Base-by-base conservation (phyloP, 106 monocot genomes). In the Dioscorea alata region DNA sequence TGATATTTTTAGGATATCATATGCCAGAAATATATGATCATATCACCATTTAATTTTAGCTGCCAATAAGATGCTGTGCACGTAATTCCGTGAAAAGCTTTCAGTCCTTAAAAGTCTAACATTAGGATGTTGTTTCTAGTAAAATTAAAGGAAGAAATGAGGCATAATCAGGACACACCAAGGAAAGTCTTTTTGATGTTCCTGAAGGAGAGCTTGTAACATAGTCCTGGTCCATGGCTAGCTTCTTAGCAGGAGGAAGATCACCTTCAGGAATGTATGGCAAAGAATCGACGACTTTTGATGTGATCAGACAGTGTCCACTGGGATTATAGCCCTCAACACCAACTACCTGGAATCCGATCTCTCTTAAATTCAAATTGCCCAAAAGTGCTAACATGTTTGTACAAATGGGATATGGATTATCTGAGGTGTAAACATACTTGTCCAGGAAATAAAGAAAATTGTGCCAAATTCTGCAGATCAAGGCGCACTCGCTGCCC, bases 261-360 rank as follows among this genome's bases (percentile, higher is more conserved):
- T 48, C 63, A 49, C 28, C 50, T 63, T 79, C 75, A 59, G 59
- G 17, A 34, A 52, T 59, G 7, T 64, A 28, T 33, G 90, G 90
- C 75, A 90, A 60, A 69, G 69, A 81, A 77, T 99, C 90, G 65
- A 85, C 23, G 59, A 99, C 74, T 56, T 88, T 84, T 77, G 99
- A 85, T 74, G 84, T 87, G 76, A 93, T 75, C 14, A 99, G 84
- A 83, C 83, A 86, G 35, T 99, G 99, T 51, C 99, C 99, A 83
- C 99, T 99, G n/a, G 93, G 99, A 88, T 99, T 99, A 69, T 83
- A 68, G 10, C 99, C 99, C 63, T 99, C 81, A 67, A 99, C 53
- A 48, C 99, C 93, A 77, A 99, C 76, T 48, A 93, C 90, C 99
- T 99, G 78, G 73, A 75, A 66, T 24, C 33, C 57, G n/a, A 31